phyloP scores from a whole-genome alignment of 176 grass and related monocot species.

The Melocanna baccifera region DNA sequence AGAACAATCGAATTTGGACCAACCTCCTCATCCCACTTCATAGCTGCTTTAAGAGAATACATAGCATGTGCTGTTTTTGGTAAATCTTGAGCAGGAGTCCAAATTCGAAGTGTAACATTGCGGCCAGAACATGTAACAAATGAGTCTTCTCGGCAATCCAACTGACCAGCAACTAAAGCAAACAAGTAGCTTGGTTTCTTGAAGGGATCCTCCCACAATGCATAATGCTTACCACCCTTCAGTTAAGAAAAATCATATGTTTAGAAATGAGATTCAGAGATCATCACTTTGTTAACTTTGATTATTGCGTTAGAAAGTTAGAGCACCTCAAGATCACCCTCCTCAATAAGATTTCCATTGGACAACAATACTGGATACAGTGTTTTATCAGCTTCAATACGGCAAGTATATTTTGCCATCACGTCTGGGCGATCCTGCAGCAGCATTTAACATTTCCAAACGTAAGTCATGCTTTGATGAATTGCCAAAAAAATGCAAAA shows the following conservation, averaged over 20 bases:
- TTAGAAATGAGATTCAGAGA: not conserved
- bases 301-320: slow-evolving; percentile 15
- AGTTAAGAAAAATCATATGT: slow-evolving; percentile 18
- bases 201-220: slow-evolving; percentile 89
- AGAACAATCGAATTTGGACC: slow-evolving; percentile 10
- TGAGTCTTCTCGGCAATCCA: slow-evolving; percentile 81
- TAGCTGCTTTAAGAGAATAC: slow-evolving; percentile 99
- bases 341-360: slow-evolving; percentile 86
- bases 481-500: not conserved
- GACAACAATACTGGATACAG: slow-evolving; percentile 95
- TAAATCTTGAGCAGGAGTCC: slow-evolving; percentile 95
- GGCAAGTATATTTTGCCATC: slow-evolving; percentile 94
- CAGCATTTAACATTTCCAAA: slow-evolving; percentile 38
- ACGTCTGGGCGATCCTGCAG: slow-evolving; percentile 89
- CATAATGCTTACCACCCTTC: slow-evolving; percentile 81
- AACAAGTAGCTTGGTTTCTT: slow-evolving; percentile 98
- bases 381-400: slow-evolving; percentile 86
- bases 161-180: slow-evolving; percentile 93
- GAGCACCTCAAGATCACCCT: slow-evolving; percentile 81
- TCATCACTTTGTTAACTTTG: slow-evolving; percentile 20
- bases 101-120: slow-evolving; percentile 78
- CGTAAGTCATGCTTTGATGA: not conserved
- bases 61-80: slow-evolving; percentile 96
- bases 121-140: slow-evolving; percentile 86
- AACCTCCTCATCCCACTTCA: slow-evolving; percentile 99